Evolutionary conservation across 768 basidiomycete genomes (phyloP), one percentile per base, ranked within the genome.

Genomic region (Psilocybe cyanescens): DNA sequence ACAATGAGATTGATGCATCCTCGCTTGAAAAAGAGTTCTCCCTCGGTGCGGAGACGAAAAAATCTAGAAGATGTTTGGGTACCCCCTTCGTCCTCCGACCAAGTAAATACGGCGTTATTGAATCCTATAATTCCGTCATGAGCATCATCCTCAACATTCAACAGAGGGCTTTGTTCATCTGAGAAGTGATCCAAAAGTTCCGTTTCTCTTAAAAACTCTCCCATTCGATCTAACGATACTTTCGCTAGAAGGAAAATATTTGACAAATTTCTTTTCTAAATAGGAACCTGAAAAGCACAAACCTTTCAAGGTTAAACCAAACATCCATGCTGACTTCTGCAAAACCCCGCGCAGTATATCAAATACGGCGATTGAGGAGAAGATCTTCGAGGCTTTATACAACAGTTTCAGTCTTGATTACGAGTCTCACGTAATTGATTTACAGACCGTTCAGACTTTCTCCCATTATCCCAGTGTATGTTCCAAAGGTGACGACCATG

Each of bases 401-500:
- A 14, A 63, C 39, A 17, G 61, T 68, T 28, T 69, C 69, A 37
- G 71, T 59, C 16, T 62, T 77, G 67, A 81, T 81, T 2, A 82
- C 2, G 8, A 44, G 14, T 14, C 11, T 17, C 8, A 9, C 12
- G 49, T 19, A 24, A 24, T 1, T 19, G 16, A 7, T 3, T 16
- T 19, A 58, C 63, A 5, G n/a, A 74, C 71, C 67, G 28, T 45
- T 71, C 17, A 74, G 47, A 4, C 64, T 61, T 53, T 69, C 41
- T 45, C 70, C 68, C 70, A 70, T 66, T 45, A 65, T 30, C 51
- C 84, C 57, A 1, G 73, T 87, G 79, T 86, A 89, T 4, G 84
- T 78, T 2, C 79, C 77, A 65, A 84, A 91, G 0, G 88, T 88
- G 17, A 83, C 79, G 33, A 88, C 67, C 89, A 91, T 91, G 17